Conservation (phyloP, 768 basidiomycete genomes). For the Pisolithus tinctorius region DNA sequence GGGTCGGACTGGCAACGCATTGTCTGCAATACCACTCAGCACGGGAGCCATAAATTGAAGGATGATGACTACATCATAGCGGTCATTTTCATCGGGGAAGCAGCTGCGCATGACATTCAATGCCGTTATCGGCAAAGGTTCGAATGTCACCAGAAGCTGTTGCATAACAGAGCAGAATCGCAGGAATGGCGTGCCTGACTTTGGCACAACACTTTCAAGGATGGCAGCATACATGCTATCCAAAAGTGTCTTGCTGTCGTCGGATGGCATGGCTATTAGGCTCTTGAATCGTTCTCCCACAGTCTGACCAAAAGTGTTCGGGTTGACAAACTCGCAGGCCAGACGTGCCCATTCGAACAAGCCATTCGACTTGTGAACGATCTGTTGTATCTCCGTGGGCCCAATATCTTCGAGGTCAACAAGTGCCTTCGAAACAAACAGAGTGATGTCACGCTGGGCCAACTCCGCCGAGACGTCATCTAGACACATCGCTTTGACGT, state of each 20-base stretch:
- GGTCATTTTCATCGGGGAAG: not conserved
- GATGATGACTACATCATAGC: not conserved
- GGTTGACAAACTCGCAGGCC: no score
- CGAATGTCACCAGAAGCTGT: not conserved
- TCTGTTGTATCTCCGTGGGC: not conserved
- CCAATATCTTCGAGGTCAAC: not conserved
- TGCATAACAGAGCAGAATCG: not conserved
- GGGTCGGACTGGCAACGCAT: slow-evolving; percentile 5
- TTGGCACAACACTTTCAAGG: not conserved
- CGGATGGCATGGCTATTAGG: no score
- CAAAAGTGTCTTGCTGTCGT: not conserved
- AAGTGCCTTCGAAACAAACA: not conserved
- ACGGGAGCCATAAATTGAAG: not conserved
- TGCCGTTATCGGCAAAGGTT: not conserved
- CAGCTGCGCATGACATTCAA: not conserved
- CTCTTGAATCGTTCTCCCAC: not conserved
- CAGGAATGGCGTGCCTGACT: not conserved
- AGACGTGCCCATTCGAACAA: not conserved
- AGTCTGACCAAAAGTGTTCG: not conserved
- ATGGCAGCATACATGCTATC: not conserved
- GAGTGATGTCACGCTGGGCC: not conserved
- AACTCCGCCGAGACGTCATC: not conserved
- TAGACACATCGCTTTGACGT: not conserved
- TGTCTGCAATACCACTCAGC: not conserved
- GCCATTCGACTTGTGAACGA: not conserved